These are phyloP conservation scores for Pseudogymnoascus sp. DNA, from an alignment of 2,329 filamentous ascomycete species.

Conservation along the genomic window DNA sequence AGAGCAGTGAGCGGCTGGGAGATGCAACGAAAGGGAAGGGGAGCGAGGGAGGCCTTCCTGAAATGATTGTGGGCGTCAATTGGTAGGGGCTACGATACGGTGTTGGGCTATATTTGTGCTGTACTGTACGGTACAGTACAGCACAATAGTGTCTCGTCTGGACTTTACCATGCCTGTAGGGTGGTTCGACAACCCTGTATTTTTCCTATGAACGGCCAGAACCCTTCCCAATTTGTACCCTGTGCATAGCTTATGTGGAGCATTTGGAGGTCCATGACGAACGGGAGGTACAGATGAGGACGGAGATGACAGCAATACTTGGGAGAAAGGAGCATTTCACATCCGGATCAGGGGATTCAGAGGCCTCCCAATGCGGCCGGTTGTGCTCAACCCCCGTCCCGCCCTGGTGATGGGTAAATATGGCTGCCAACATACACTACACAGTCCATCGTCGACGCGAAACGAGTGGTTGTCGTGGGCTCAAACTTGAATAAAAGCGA, in stretches of 20 bases:
- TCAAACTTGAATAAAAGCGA: neutral
- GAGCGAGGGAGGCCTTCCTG: neutral
- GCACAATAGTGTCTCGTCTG: neutral
- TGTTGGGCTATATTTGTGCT: neutral
- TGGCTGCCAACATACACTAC: neutral
- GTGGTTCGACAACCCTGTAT: conserved; percentile 1
- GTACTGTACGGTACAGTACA: neutral
- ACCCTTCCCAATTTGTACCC: neutral
- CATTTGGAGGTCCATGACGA: neutral
- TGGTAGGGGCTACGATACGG: neutral
- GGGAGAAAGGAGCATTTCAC: conserved; percentile 2
- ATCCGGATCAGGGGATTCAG: conserved; percentile 9
- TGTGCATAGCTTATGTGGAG: conserved; percentile 9
- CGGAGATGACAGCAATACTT: neutral
- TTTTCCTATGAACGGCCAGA: neutral
- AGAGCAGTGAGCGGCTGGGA: conserved; percentile 8
- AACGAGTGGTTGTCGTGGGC: neutral
- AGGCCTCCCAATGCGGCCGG: conserved; percentile 4
- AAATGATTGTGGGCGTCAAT: conserved; percentile 1
- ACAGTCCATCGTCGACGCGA: neutral
- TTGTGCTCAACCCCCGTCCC: neutral
- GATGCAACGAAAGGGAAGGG: conserved; percentile 4
- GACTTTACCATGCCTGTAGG: neutral
- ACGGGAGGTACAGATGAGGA: neutral
- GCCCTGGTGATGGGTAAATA: neutral